These are phyloP conservation scores for Tausonia pullulans DNA, from an alignment of 1,284 basidiomycete species.

Conservation along the genomic window DNA sequence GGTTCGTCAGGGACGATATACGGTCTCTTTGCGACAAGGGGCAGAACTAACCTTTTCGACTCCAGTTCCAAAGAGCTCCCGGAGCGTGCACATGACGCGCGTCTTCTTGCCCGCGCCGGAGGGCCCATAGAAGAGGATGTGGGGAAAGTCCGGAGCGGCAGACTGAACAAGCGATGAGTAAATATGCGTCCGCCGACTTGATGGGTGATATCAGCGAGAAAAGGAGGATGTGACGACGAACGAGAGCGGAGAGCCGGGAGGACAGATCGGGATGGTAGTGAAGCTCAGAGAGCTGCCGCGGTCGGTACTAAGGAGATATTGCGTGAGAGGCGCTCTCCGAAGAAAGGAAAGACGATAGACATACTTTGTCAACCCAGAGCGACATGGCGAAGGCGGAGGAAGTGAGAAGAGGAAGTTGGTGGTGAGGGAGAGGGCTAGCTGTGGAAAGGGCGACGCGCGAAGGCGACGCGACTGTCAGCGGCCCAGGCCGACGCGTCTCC, in stretches of 20 bases:
- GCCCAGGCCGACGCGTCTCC: too few relatives aligned
- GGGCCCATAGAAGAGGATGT: conserved; percentile 95
- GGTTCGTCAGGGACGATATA: neutral
- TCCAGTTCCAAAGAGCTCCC: conserved; percentile 81
- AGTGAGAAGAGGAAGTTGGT: too few relatives aligned
- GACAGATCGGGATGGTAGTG: conserved; percentile 82
- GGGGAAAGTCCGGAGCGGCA: conserved; percentile 85
- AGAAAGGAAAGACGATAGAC: conserved; percentile 15
- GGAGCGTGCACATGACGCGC: conserved; percentile 75
- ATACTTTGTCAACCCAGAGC: conserved; percentile 77
- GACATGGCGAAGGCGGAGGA: conserved; percentile 46
- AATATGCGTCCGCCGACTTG: neutral
- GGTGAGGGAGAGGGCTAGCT: too few relatives aligned
- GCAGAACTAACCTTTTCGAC: conserved; percentile 65
- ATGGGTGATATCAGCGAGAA: neutral
- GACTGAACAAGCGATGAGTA: conserved; percentile 40
- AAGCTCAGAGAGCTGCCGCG: conserved; percentile 69
- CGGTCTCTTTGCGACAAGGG: neutral
- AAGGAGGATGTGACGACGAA: conserved; percentile 31
- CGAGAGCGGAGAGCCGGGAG: conserved; percentile 65
- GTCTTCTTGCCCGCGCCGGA: conserved; percentile 98
- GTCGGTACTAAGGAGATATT: conserved; percentile 55
- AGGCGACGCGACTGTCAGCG: too few relatives aligned
- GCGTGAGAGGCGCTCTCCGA: neutral
- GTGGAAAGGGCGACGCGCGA: too few relatives aligned